phyloP scores from a whole-genome alignment of 2,329 filamentous ascomycete genomes.

The Sporothrix brunneoviolacea region DNA sequence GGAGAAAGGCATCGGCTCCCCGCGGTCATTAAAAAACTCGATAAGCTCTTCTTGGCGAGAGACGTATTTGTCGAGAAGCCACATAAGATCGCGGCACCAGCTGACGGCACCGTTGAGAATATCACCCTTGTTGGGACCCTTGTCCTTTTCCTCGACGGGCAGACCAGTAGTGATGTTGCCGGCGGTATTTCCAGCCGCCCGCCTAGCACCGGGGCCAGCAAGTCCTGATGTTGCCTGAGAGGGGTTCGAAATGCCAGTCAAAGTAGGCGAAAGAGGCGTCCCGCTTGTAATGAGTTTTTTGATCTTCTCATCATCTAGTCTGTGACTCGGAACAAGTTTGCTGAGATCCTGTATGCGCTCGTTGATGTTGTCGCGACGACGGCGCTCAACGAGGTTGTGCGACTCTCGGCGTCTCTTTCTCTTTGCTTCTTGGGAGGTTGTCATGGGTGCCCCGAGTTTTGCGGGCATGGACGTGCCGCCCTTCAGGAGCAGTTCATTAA shows the following conservation, averaged over 20 bases:
- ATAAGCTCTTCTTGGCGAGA: conserved; percentile 83
- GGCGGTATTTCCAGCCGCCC: conserved; percentile 61
- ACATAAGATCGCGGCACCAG: conserved; percentile 97
- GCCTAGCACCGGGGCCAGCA: conserved; percentile 74
- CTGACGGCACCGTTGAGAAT: conserved; percentile 95
- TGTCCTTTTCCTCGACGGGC: conserved; percentile 94
- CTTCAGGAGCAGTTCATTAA: conserved; percentile 82
- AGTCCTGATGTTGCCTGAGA: conserved; percentile 77
- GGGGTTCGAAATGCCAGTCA: conserved; percentile 63
- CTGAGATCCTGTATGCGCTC: conserved; percentile 96
- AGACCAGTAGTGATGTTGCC: conserved; percentile 89
- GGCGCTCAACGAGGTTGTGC: conserved; percentile 92
- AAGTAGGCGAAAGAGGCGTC: conserved; percentile 76
- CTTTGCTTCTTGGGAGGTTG: conserved; percentile 86
- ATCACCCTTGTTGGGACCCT: conserved; percentile 97
- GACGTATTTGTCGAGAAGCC: conserved; percentile 84
- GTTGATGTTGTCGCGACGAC: conserved; percentile 95
- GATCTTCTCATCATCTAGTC: conserved; percentile 94
- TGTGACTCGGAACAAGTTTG: conserved; percentile 83
- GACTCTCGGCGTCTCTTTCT: conserved; percentile 84
- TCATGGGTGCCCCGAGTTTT: conserved; percentile 57
- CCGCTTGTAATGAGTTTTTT: conserved; percentile 92
- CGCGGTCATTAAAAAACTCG: conserved; percentile 64
- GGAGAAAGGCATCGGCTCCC: conserved; percentile 71
- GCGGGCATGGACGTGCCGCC: conserved; percentile 83